Base-by-base conservation (phyloP, 345 rosid species). In the Turritis glabra region DNA sequence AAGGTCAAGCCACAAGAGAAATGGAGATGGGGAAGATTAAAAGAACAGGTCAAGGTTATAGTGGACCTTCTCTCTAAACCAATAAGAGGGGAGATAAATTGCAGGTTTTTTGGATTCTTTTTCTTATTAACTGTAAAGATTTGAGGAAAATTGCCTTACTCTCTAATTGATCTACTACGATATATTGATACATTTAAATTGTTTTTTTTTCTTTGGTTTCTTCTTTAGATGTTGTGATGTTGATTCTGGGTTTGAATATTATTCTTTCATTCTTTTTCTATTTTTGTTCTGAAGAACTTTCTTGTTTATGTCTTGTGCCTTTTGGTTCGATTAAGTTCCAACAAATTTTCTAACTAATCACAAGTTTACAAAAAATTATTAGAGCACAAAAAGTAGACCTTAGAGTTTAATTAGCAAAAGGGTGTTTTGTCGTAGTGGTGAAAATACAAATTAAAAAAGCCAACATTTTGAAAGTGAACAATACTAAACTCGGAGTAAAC, bases 21-120 rank as follows among this genome's bases (percentile, higher is more conserved):
- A 85, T 82, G 88, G 96, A 92, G 84, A 83, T 84, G 90, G 79
- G 86, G 43, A 85, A 79, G 77, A 43, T 81, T 80, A 88, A 83
- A 84, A 82, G 22, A 56, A 27, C 80, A 5, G 60, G 82, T 62
- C 77, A 65, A 79, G 92, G 92, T 47, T 84, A 62, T 60, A 79
- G 77, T 3, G 83, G 88, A 75, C 82, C 81, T 22, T 83, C 88
- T 67, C 76, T 35, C 47, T 69, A 63, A 38, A 54, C 43, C 40
- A 13, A 13, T 32, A 60, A 32, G 22, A 52, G 76, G 1, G 23
- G 30, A 54, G 71, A 73, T n/a, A n/a, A 2, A 44, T 40, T 75
- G 57, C 74, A 54, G 67, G 35, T 9, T 14, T 52, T 30, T 61
- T 12, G 57, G 47, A 50, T 58, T 67, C 29, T 27, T 14, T 5